Conservation (phyloP, 805 yeast genomes). For the Dipodascus geniculatus region DNA sequence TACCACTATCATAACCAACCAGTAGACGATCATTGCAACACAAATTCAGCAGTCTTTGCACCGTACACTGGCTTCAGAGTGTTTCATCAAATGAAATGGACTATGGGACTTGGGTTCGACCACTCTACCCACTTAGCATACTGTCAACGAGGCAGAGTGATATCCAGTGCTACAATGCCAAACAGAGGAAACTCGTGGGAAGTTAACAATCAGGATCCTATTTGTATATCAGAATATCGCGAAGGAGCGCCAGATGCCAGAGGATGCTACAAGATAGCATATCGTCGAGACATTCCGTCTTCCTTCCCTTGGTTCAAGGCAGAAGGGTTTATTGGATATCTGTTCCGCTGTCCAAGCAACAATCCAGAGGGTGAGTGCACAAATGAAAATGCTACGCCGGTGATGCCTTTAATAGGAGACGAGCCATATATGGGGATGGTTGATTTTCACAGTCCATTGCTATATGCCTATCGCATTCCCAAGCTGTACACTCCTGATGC, state of each 20-base stretch:
- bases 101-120: not conserved
- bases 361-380: not conserved
- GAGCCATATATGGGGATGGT: constrained; percentile 14
- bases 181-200: not conserved
- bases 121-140: not conserved
- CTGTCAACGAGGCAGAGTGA: not conserved
- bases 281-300: not conserved
- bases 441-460: constrained; percentile 4
- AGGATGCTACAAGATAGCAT: not conserved
- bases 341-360: constrained; percentile 35
- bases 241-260: not conserved
- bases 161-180: not conserved
- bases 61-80: not conserved
- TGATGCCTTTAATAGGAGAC: constrained; percentile 47
- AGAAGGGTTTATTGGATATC: constrained; percentile 43
- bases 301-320: not conserved
- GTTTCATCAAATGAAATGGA: not conserved
- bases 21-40: not conserved
- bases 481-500: not conserved
- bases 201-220: not conserved
- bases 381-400: constrained; percentile 26
- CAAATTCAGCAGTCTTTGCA: not conserved
- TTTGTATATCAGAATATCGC: not conserved
- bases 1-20: not conserved
- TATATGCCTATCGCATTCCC: not conserved